Conservation (phyloP, 106 monocot species). For the Vanilla planifolia region DNA sequence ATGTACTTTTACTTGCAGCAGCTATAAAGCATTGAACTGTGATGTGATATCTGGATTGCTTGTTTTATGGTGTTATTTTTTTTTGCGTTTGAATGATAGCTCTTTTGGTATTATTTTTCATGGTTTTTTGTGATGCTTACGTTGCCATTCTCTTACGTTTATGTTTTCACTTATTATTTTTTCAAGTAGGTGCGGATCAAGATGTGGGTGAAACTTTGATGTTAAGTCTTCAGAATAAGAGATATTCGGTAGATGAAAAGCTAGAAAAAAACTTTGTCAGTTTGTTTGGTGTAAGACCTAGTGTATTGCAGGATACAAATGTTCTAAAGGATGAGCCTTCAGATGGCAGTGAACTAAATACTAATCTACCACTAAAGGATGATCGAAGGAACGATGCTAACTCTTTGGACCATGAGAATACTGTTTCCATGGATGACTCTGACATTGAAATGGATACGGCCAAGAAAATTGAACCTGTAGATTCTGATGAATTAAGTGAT, state of each 20-base stretch:
- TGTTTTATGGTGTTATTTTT: neutral
- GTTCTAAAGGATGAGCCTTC: constrained; percentile 8
- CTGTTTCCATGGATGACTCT: constrained; percentile 2
- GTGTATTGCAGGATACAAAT: constrained; percentile 13
- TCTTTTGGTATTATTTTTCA: neutral
- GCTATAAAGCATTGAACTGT: no score
- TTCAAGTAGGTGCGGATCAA: constrained; percentile 32
- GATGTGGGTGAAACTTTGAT: constrained; percentile 77
- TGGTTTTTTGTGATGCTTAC: neutral
- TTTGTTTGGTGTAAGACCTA: constrained; percentile 47
- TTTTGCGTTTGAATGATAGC: neutral
- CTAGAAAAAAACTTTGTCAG: constrained; percentile 80
- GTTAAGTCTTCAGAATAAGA: constrained; percentile 76
- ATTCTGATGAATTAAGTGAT: constrained; percentile 41
- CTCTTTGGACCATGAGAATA: constrained; percentile 1
- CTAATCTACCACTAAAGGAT: constrained; percentile 1
- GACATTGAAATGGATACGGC: constrained; percentile 3
- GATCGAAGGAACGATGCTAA: constrained; percentile 8
- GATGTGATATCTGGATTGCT: no score
- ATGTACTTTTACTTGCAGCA: no score
- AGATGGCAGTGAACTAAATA: constrained; percentile 4
- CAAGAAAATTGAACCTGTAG: constrained; percentile 21
- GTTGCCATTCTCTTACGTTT: neutral
- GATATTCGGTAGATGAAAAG: constrained; percentile 86
- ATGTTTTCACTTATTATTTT: neutral